phyloP scores from a whole-genome alignment of 345 rosid species.

The Gynandropsis gynandra region DNA sequence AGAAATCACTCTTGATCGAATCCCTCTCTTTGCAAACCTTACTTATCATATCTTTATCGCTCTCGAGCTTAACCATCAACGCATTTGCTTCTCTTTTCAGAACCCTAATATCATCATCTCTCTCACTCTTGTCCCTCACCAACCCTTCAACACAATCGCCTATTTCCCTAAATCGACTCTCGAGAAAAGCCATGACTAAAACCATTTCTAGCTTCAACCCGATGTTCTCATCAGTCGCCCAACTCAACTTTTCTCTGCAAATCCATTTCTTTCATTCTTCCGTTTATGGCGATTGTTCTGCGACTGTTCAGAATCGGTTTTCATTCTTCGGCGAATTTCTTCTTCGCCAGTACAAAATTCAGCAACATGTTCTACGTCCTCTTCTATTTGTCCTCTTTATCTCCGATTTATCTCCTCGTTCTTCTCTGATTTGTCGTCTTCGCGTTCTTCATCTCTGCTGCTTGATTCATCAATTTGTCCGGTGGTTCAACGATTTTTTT shows the following conservation, averaged over 20 bases:
- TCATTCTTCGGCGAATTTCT: too few relatives aligned
- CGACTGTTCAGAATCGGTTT: too few relatives aligned
- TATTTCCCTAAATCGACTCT: slow-evolving; percentile 38
- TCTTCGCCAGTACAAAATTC: too few relatives aligned
- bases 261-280: too few relatives aligned
- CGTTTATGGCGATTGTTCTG: too few relatives aligned
- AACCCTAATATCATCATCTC: slow-evolving; percentile 32
- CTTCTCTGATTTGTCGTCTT: too few relatives aligned
- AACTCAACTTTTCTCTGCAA: slow-evolving; percentile 28
- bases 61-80: slow-evolving; percentile 30
- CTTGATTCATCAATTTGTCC: too few relatives aligned
- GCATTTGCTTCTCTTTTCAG: slow-evolving; percentile 38
- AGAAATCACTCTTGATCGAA: slow-evolving; percentile 29
- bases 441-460: too few relatives aligned
- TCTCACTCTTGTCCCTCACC: slow-evolving; percentile 33
- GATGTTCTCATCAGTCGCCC: slow-evolving; percentile 36
- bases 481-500: too few relatives aligned
- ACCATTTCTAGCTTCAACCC: slow-evolving; percentile 41
- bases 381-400: too few relatives aligned
- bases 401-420: too few relatives aligned
- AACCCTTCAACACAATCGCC: slow-evolving; percentile 23
- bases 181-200: slow-evolving; percentile 38
- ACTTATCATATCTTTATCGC: slow-evolving; percentile 28
- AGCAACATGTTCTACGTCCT: too few relatives aligned
- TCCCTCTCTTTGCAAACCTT: slow-evolving; percentile 48